Evolutionary conservation across 169 alveolate species (phyloP).

Genomic region (Eimeria falciformis): DNA sequence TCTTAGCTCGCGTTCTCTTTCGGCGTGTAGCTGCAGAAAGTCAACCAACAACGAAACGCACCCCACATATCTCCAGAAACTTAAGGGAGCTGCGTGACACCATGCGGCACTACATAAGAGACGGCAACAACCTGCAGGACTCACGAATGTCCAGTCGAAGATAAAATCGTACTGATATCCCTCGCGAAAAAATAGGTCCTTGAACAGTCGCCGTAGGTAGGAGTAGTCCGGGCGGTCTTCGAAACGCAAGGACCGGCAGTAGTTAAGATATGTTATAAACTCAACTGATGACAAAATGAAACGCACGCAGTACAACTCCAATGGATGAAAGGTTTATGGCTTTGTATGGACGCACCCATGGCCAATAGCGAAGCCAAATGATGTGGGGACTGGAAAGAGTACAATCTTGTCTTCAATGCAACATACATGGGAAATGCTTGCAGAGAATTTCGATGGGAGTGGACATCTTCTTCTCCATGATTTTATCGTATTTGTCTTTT

Average conservation of each 20-base stretch:
- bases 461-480: constrained; percentile 98
- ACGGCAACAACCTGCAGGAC: constrained; percentile 10
- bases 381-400: neutral
- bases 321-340: too few relatives aligned
- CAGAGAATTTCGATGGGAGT: constrained; percentile 97
- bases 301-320: too few relatives aligned
- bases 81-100: too few relatives aligned
- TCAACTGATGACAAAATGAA: constrained; percentile 70
- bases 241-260: constrained; percentile 95
- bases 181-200: constrained; percentile 95
- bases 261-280: constrained; percentile 91
- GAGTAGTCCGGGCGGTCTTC: constrained; percentile 98
- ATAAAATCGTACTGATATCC: constrained; percentile 96
- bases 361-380: too few relatives aligned
- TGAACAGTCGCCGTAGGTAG: constrained; percentile 95
- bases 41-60: neutral
- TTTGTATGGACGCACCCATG: too few relatives aligned
- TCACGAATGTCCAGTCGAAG: constrained; percentile 95
- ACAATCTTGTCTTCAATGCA: neutral
- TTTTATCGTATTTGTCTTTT: constrained; percentile 98
- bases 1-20: constrained; percentile 65
- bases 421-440: constrained; percentile 91
- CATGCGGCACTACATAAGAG: too few relatives aligned
- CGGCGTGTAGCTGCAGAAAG: constrained; percentile 63
- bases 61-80: too few relatives aligned